Conservation (phyloP, 805 yeast genomes). For the Candida chilensis region DNA sequence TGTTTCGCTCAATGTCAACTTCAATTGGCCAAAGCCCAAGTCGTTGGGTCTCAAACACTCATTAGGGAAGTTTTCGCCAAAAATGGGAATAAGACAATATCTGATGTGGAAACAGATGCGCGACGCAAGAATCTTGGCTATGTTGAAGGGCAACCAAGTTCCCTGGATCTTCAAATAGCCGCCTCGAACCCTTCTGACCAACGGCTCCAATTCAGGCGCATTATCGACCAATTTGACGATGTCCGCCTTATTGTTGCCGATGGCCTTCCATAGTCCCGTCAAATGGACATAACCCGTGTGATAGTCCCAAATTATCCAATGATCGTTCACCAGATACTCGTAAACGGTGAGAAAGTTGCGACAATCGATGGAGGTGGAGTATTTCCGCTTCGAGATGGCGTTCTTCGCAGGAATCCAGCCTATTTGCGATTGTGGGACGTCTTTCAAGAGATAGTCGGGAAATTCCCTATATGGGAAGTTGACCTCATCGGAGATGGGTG, state of each 20-base stretch:
- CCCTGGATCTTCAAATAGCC: constrained; percentile 92
- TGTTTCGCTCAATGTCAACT: constrained; percentile 16
- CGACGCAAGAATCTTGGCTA: constrained; percentile 60
- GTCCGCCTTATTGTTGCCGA: constrained; percentile 65
- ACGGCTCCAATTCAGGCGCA: constrained; percentile 54
- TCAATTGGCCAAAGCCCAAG: constrained; percentile 56
- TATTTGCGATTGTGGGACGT: no score
- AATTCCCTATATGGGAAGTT: no score
- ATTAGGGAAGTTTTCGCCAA: constrained; percentile 62
- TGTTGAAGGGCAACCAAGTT: constrained; percentile 76
- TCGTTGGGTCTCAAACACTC: constrained; percentile 52
- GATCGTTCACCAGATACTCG: constrained; percentile 60
- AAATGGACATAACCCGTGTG: constrained; percentile 79
- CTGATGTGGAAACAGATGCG: constrained; percentile 75
- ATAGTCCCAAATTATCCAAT: constrained; percentile 82
- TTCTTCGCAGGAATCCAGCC: constrained; percentile 8
- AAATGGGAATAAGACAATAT: constrained; percentile 67
- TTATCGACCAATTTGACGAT: constrained; percentile 62
- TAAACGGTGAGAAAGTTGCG: constrained; percentile 61
- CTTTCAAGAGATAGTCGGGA: no score
- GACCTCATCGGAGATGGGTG: no score
- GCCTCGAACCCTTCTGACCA: constrained; percentile 72
- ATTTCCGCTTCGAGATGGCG: constrained; percentile 30
- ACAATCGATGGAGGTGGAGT: constrained; percentile 69
- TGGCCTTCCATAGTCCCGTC: constrained; percentile 81